A percentile compares a stretch with the other conserved stretches of the same genome.
These are phyloP conservation scores for Sarcocystis neurona DNA, from an alignment of 169 alveolate genomes.

Conservation along the genomic window DNA sequence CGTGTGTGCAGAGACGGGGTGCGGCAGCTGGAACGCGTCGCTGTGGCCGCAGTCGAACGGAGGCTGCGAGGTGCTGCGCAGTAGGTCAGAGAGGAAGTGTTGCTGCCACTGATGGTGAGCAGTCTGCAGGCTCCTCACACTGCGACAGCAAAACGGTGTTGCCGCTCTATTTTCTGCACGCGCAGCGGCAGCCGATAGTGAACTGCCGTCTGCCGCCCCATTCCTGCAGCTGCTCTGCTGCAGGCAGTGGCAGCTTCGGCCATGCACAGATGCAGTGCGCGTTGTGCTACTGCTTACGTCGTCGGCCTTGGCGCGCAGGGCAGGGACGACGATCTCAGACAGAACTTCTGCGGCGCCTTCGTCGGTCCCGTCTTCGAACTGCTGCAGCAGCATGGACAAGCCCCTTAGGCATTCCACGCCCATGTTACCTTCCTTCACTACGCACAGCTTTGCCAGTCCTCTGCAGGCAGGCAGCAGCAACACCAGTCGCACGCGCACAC, in stretches of 20 bases:
- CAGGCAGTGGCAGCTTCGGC: too few relatives aligned
- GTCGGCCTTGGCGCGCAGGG: not conserved
- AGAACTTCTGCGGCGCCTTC: conserved; percentile 50
- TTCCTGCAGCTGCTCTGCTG: too few relatives aligned
- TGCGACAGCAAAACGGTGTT: too few relatives aligned
- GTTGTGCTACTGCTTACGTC: not conserved
- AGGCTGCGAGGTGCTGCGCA: too few relatives aligned
- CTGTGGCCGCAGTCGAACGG: too few relatives aligned
- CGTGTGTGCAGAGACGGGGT: too few relatives aligned
- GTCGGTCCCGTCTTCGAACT: not conserved
- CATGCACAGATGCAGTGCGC: too few relatives aligned
- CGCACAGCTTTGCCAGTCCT: conserved; percentile 44
- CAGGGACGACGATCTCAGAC: conserved; percentile 42
- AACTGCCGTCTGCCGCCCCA: not conserved
- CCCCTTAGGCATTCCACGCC: not conserved
- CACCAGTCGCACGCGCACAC: not conserved
- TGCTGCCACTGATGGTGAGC: too few relatives aligned
- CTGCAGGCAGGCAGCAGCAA: not conserved
- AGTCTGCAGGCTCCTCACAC: too few relatives aligned
- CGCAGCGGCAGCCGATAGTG: not conserved
- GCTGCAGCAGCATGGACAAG: conserved; percentile 16
- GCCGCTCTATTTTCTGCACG: not conserved
- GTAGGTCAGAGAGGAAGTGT: too few relatives aligned
- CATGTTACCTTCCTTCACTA: conserved; percentile 33
- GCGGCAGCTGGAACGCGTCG: too few relatives aligned